These are phyloP conservation scores for Brettanomyces sp. DNA, from an alignment of 805 yeast species.

Conservation along the genomic window DNA sequence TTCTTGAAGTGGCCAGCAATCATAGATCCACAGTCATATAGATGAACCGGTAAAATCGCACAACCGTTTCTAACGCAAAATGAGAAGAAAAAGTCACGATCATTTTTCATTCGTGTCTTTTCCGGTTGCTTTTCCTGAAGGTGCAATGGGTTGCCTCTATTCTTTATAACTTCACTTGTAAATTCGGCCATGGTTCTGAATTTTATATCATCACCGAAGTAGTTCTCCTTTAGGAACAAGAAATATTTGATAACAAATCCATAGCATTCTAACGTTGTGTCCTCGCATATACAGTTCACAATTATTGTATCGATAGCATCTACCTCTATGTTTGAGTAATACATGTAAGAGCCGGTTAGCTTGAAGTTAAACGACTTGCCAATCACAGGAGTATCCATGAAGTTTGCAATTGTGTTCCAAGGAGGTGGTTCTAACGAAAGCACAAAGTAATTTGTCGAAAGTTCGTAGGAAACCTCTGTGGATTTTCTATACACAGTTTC, in stretches of 20 bases:
- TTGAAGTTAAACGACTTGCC: conserved; percentile 60
- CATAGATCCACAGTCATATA: conserved; percentile 54
- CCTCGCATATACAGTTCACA: conserved; percentile 55
- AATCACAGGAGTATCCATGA: conserved; percentile 49
- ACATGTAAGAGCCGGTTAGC: conserved; percentile 58
- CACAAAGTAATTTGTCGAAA: conserved; percentile 51
- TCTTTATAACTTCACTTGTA: conserved; percentile 20
- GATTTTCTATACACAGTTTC: conserved; percentile 42
- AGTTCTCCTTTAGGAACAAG: conserved; percentile 72
- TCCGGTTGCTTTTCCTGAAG: neutral
- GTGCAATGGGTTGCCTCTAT: neutral
- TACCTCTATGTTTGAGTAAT: conserved; percentile 46
- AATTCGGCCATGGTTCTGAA: conserved; percentile 85
- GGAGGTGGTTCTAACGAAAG: conserved; percentile 71
- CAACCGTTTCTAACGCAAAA: conserved; percentile 66
- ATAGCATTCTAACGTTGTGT: conserved; percentile 60
- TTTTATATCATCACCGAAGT: conserved; percentile 78
- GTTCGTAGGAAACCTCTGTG: conserved; percentile 39
- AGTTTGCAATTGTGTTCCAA: conserved; percentile 81
- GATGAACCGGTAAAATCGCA: conserved; percentile 59
- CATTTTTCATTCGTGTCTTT: conserved; percentile 38
- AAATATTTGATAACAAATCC: conserved; percentile 75
- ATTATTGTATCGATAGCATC: conserved; percentile 62
- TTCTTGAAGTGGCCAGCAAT: conserved; percentile 53
- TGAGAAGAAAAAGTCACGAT: conserved; percentile 66